Base-by-base conservation (phyloP, 257 asterid genomes). In the Mentha longifolia region DNA sequence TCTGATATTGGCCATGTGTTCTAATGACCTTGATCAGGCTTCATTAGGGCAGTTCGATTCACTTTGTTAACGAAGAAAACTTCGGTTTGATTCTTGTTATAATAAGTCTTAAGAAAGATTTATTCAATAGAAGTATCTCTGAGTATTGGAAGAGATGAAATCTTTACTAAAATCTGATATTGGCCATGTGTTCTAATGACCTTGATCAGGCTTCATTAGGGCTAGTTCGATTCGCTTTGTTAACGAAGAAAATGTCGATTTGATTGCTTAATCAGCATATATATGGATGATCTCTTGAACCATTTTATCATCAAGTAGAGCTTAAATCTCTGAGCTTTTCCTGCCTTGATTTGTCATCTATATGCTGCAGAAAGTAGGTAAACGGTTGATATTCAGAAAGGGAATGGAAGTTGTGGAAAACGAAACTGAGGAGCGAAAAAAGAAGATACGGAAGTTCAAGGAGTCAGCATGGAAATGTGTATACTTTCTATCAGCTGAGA, bases 401-500 rank as follows among this genome's bases (percentile, higher is more conserved):
- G 88, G 89, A 61, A 77, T 52, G 72, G 83, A 82, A 84, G 73
- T 47, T 56, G 74, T 84, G 68, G 85, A 76, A 65, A 73, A 72
- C 56, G 85, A 83, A 77, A 81, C 83, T n/a, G 83, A 70, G 14
- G 89, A 84, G 28, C 79, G 76, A 39, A 84, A 79, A 70, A 95
- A 88, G 88, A 92, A 86, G 78, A 82, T 92, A 61, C 52, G 84
- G 43, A 95, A 95, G 83, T 95, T 95, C 91, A 89, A 90, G 83
- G 98, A 92, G 77, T 95, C 99, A 25, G 98, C 98, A 35, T 95
- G 99, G 99, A 95, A 92, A 77, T 95, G 91, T 45, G 74, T 95
- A 64, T 95, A 90, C 72, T 95, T 43, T 81, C 97, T 92, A 75
- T 95, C 97, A 10, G 98, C 97, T 7, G 99, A 95, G 83, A 41